Base-by-base conservation (phyloP, 441 rosid species). In the Arabidopsis lyrata region DNA sequence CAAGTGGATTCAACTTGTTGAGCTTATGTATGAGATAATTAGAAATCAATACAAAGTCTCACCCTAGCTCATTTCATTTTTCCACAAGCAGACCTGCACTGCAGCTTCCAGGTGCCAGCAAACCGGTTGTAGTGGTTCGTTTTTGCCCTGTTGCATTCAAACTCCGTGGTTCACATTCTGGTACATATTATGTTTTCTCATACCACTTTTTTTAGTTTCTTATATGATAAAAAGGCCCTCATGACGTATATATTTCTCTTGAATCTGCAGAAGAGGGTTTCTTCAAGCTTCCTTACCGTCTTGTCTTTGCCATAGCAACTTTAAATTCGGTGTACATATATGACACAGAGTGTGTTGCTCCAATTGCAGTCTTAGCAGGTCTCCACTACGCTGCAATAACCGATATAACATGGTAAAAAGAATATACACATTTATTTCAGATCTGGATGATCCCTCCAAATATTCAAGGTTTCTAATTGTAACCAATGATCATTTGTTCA, bases 351-450 rank as follows among this genome's bases (percentile, higher is more conserved):
- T 83, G 89, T 79, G 81, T 81, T 35, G 72, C 85, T 32, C 98
- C 98, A 12, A 79, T 91, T 68, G 91, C 91, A 70, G 76, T 95
- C 67, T 80, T 91, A 66, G 96, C 96, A 48, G 98, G 98, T 66
- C 89, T 95, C 81, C 98, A 95, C 78, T 95, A 92, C 66, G 97
- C 98, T 68, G 90, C 98, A 66, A 84, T 91, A 83, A 91, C 96
- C 6, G 97, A 92, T 73, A 85, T 95, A 55, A 76, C 99, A 32
- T 95, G 99, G 99, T 94, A 56, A 55, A 36, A 66, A 29, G 18
- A 48, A 24, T 49, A 35, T 31, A 1, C 14, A n/a, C 57, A 10
- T 62, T 31, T 20, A 0, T 34, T 41, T 36, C 2, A 24, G 31
- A 15, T 60, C 31, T 34, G 34, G 45, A 9, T 2, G 22, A n/a